Evolutionary conservation across 208 protist species (phyloP).

Genomic region (Leishmania major): DNA sequence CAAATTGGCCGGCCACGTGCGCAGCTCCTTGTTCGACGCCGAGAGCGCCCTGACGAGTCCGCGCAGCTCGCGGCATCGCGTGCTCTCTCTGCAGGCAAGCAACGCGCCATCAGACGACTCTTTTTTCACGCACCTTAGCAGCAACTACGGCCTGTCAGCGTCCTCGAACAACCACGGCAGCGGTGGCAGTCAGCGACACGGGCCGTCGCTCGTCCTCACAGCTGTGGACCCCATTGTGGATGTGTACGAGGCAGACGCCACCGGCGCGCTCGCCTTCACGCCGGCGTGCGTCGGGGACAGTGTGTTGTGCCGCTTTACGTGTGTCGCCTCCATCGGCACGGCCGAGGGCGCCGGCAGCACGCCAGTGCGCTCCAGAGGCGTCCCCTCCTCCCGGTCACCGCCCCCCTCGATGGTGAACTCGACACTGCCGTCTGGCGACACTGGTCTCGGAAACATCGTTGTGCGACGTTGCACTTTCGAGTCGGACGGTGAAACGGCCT

Average conservation of each 20-base stretch:
- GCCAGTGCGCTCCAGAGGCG: background rate
- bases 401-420: background rate
- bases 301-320: slow-evolving; percentile 30
- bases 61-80: slow-evolving; percentile 25
- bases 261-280: slow-evolving; percentile 28
- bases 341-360: background rate
- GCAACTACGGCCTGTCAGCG: slow-evolving; percentile 21
- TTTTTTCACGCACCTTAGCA: slow-evolving; percentile 3
- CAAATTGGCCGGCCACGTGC: slow-evolving; percentile 60
- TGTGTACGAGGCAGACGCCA: slow-evolving; percentile 32
- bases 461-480: slow-evolving; percentile 30
- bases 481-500: slow-evolving; percentile 25
- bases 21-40: slow-evolving; percentile 25
- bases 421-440: slow-evolving; percentile 7
- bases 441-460: slow-evolving; percentile 20
- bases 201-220: slow-evolving; percentile 26
- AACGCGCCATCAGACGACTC: background rate
- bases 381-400: background rate
- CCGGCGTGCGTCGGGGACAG: slow-evolving; percentile 29
- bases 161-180: slow-evolving; percentile 18
- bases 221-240: slow-evolving; percentile 28
- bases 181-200: slow-evolving; percentile 14
- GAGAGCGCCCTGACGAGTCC: slow-evolving; percentile 7
- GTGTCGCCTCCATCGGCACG: background rate
- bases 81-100: slow-evolving; percentile 32